Percentiles rank a stretch among this genome's conserved stretches.
Conservation (phyloP, 139 green algal species). For the Volvox africanus region DNA sequence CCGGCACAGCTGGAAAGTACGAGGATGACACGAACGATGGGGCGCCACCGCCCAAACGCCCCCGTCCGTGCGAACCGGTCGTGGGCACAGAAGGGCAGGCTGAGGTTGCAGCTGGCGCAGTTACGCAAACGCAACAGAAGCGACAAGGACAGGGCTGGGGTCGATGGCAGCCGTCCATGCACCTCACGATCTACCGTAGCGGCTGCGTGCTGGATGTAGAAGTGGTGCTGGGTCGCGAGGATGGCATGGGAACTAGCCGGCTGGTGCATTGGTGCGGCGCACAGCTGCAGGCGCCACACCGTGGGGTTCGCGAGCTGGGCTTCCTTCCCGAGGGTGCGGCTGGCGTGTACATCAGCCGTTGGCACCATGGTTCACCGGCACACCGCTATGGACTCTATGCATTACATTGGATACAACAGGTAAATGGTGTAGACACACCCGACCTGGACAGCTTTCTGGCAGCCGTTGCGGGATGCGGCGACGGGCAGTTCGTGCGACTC, state of each 20-base stretch:
- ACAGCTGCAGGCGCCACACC: slow-evolving; percentile 76
- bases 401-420: slow-evolving; percentile 84
- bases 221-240: slow-evolving; percentile 73
- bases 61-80: not conserved
- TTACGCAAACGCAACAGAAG: not conserved
- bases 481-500: slow-evolving; percentile 39
- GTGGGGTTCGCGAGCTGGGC: slow-evolving; percentile 84
- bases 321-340: slow-evolving; percentile 72
- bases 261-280: slow-evolving; percentile 91
- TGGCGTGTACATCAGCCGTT: slow-evolving; percentile 75
- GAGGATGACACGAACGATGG: not conserved
- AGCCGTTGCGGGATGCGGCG: slow-evolving; percentile 14
- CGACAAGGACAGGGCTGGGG: not conserved
- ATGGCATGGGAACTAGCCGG: slow-evolving; percentile 83
- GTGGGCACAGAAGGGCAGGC: not conserved
- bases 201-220: slow-evolving; percentile 68
- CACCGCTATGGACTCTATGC: slow-evolving; percentile 90
- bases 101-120: not conserved
- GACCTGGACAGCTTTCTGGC: slow-evolving; percentile 75
- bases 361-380: slow-evolving; percentile 90
- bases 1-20: not conserved
- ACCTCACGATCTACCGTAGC: slow-evolving; percentile 63
- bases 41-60: not conserved
- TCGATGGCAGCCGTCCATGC: not conserved
- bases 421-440: slow-evolving; percentile 77